Evolutionary conservation across 2,329 filamentous ascomycete species (phyloP).

Genomic region (Zymoseptoria ardabiliae): DNA sequence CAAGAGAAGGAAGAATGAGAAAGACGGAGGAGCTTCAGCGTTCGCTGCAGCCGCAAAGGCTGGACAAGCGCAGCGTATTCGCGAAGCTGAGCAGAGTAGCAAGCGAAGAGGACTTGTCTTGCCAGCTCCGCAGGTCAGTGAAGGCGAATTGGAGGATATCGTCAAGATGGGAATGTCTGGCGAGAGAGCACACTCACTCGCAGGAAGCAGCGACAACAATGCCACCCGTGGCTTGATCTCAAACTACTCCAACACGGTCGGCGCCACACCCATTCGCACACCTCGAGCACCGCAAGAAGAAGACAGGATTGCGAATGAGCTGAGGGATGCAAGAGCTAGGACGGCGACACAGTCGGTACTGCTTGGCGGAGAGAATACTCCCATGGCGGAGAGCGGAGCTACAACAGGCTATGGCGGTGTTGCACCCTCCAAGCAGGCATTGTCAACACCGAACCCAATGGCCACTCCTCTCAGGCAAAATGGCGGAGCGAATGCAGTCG

Average conservation of each 20-base stretch:
- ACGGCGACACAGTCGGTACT: conserved; percentile 92
- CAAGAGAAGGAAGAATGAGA: conserved; percentile 84
- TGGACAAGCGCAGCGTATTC: conserved; percentile 86
- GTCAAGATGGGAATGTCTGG: conserved; percentile 97
- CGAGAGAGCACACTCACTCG: conserved; percentile 70
- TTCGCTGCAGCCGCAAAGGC: conserved; percentile 86
- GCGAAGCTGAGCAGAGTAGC: conserved; percentile 94
- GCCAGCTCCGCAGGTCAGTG: conserved; percentile 84
- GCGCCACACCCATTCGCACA: conserved; percentile 80
- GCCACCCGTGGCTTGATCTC: conserved; percentile 79
- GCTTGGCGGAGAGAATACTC: conserved; percentile 87
- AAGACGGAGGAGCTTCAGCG: conserved; percentile 67
- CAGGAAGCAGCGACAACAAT: conserved; percentile 72
- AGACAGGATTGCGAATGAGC: conserved; percentile 93
- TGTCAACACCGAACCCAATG: conserved; percentile 91
- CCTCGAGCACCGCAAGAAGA: conserved; percentile 86
- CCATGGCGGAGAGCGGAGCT: conserved; percentile 69
- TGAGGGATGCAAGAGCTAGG: conserved; percentile 82
- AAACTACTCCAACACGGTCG: conserved; percentile 76
- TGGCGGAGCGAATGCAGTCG: conserved; percentile 48
- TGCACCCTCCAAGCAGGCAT: conserved; percentile 68
- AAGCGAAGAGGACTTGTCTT: conserved; percentile 78
- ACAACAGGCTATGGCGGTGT: conserved; percentile 87
- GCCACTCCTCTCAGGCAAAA: conserved; percentile 72
- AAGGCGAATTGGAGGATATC: conserved; percentile 90